Evolutionary conservation across 1,139 yeast genomes (phyloP).

Genomic region (Lipomyces yarrowii): DNA sequence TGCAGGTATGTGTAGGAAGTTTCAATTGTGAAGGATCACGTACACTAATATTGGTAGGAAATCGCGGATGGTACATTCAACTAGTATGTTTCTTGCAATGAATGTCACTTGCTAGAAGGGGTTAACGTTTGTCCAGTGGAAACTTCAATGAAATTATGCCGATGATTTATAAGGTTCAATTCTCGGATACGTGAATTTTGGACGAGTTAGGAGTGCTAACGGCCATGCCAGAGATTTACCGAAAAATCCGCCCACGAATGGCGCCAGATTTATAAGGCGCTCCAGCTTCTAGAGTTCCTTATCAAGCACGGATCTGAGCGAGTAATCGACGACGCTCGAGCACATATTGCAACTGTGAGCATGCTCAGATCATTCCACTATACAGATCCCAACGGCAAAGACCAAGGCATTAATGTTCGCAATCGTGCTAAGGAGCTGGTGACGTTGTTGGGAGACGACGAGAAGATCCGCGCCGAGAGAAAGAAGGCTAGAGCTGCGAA

Average conservation of each 20-base stretch:
- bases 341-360: constrained; percentile 77
- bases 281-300: constrained; percentile 87
- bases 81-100: constrained; percentile 46
- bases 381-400: constrained; percentile 90
- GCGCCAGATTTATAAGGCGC: constrained; percentile 94
- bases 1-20: constrained; percentile 57
- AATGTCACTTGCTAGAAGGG: neutral
- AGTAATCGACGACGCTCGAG: constrained; percentile 90
- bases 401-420: constrained; percentile 94
- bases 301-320: constrained; percentile 92
- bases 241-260: constrained; percentile 96
- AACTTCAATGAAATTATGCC: constrained; percentile 53
- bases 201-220: neutral
- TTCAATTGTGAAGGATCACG: neutral
- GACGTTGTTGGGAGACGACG: constrained; percentile 74
- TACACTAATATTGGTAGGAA: constrained; percentile 48
- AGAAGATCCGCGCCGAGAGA: constrained; percentile 76
- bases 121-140: constrained; percentile 35
- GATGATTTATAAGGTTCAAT: constrained; percentile 45
- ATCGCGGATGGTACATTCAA: constrained; percentile 94
- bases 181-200: neutral
- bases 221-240: constrained; percentile 63
- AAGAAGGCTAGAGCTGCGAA: constrained; percentile 84
- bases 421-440: constrained; percentile 82
- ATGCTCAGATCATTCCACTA: constrained; percentile 94